These are phyloP conservation scores for Neurospora sp. DNA, from an alignment of 495 filamentous ascomycete genomes.

Conservation along the genomic window DNA sequence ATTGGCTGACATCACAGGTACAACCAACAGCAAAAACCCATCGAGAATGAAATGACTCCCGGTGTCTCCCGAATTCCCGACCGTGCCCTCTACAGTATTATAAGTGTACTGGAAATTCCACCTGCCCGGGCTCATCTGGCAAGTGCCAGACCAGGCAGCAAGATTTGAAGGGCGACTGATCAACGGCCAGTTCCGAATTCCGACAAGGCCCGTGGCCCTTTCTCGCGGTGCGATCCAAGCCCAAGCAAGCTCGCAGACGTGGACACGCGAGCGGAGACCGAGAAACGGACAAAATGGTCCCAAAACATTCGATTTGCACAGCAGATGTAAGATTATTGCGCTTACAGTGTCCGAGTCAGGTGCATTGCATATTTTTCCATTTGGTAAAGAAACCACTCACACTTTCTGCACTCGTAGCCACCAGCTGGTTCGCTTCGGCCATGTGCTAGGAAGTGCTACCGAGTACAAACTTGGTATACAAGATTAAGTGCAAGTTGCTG, in stretches of 20 bases:
- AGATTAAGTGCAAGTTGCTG: no score
- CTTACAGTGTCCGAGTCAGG: not conserved
- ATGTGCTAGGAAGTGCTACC: not conserved
- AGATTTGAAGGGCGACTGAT: not conserved
- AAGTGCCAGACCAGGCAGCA: not conserved
- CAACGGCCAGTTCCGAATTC: not conserved
- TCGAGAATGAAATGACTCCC: not conserved
- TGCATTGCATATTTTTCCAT: not conserved
- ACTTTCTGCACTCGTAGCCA: not conserved
- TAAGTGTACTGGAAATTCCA: not conserved
- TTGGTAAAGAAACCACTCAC: not conserved
- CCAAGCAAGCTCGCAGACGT: not conserved
- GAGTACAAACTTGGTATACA: not conserved
- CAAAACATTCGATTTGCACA: not conserved
- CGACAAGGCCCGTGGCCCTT: not conserved
- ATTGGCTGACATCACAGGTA: not conserved
- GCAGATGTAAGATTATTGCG: not conserved
- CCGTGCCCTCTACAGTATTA: not conserved
- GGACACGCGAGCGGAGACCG: not conserved
- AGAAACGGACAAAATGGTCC: not conserved
- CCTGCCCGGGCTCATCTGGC: not conserved
- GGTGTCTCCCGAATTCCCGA: not conserved
- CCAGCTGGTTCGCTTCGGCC: not conserved
- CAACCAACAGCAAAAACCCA: not conserved
- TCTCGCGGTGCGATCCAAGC: not conserved